Evolutionary conservation across 2,329 filamentous ascomycete species (phyloP).

Genomic region (Pseudogymnoascus sp.): DNA sequence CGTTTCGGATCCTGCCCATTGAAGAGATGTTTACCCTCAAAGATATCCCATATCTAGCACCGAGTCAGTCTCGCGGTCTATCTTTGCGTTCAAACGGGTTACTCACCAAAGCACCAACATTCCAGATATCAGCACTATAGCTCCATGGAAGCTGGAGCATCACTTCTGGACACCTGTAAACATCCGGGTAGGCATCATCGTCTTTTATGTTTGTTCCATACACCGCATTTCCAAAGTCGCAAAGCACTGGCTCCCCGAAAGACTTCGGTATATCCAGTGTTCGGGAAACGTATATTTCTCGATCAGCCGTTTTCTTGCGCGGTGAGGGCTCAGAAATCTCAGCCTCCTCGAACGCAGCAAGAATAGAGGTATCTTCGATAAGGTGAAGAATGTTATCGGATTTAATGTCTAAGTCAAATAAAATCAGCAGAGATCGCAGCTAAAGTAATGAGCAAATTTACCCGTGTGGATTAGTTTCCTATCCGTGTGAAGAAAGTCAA

Average conservation of each 20-base stretch:
- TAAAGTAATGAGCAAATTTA: constrained; percentile 19
- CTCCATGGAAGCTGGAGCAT: constrained; percentile 30
- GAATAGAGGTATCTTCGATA: constrained; percentile 29
- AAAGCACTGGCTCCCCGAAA: constrained; percentile 31
- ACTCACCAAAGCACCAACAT: constrained; percentile 19
- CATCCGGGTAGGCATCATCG: constrained; percentile 31
- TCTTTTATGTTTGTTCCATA: constrained; percentile 27
- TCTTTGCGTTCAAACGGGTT: background rate
- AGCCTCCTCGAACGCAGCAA: constrained; percentile 31
- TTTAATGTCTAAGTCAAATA: constrained; percentile 32
- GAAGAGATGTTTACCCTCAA: constrained; percentile 17
- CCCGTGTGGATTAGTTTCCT: constrained; percentile 38
- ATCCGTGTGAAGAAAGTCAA: constrained; percentile 38
- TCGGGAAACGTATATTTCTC: constrained; percentile 35
- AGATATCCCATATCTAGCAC: constrained; percentile 16
- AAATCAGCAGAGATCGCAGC: constrained; percentile 10
- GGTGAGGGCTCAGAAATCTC: constrained; percentile 33
- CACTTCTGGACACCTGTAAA: constrained; percentile 36
- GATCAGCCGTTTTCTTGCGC: constrained; percentile 33
- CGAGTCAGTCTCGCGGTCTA: constrained; percentile 6
- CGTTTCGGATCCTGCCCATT: constrained; percentile 12
- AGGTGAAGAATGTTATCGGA: constrained; percentile 38
- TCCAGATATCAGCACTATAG: constrained; percentile 22
- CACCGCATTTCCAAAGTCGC: constrained; percentile 41
- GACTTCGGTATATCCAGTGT: constrained; percentile 28